These are phyloP conservation scores for Dendrothele bispora DNA, from an alignment of 768 basidiomycete genomes.

Conservation along the genomic window DNA sequence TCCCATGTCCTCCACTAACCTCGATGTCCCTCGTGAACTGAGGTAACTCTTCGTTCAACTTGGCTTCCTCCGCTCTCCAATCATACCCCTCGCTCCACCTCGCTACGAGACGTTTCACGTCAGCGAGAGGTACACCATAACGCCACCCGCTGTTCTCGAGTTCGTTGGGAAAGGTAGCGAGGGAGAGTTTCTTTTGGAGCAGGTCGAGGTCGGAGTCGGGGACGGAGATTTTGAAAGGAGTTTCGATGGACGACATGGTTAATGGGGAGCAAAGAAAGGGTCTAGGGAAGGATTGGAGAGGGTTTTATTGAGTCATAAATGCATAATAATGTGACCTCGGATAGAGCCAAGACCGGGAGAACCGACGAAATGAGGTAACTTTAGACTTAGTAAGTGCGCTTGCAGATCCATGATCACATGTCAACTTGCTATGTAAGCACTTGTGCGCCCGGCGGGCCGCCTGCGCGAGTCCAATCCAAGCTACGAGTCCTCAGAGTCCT, in stretches of 20 bases:
- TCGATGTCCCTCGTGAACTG: slow-evolving; percentile 33
- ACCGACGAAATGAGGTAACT: too few relatives aligned
- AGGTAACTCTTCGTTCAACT: slow-evolving; percentile 28
- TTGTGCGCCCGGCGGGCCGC: too few relatives aligned
- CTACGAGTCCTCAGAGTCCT: too few relatives aligned
- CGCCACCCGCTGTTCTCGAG: slow-evolving; percentile 19
- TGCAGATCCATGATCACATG: too few relatives aligned
- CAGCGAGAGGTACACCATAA: slow-evolving; percentile 43
- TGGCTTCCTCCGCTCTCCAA: slow-evolving; percentile 37
- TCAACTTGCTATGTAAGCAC: too few relatives aligned
- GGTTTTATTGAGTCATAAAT: too few relatives aligned
- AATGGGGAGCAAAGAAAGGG: too few relatives aligned
- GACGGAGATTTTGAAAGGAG: slow-evolving; percentile 18
- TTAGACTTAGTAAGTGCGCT: too few relatives aligned
- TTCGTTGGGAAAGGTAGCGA: slow-evolving; percentile 22
- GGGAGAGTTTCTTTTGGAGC: slow-evolving; percentile 17
- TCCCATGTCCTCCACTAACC: slow-evolving; percentile 29
- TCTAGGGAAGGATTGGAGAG: too few relatives aligned
- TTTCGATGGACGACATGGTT: neutral
- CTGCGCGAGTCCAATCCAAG: too few relatives aligned
- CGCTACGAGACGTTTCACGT: slow-evolving; percentile 37
- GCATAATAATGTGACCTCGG: too few relatives aligned
- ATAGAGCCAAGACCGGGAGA: too few relatives aligned
- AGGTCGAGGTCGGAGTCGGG: slow-evolving; percentile 14
- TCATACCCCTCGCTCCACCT: slow-evolving; percentile 44